Evolutionary conservation across 768 basidiomycete genomes (phyloP), one percentile per base, ranked within the genome.

Genomic region (Suillus fuscotomentosus): DNA sequence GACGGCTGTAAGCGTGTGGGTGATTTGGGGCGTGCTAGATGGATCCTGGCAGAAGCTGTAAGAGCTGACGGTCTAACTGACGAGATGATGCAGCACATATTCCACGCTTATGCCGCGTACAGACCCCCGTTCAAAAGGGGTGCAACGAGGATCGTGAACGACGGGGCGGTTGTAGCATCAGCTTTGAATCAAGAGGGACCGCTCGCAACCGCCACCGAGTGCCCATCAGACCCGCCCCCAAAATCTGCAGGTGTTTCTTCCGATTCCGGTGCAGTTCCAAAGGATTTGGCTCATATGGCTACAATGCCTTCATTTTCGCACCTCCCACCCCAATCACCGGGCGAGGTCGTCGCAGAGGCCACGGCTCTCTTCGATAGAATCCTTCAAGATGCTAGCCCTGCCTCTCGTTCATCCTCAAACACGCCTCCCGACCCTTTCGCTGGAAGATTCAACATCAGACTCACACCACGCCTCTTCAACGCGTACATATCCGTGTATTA

Each of bases 1-100:
- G 93, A 97, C 67, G 95, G 94, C 2, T 90, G 93, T 41, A 97
- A 94, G 75, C 82, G 94, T 7, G 79, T 88, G 2, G 95, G 96
- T 0, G 97, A 98, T 73, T 76, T 99, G 24, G 81, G 83, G 3
- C 82, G 94, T 56, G 88, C 89, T 31, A 81, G 96, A 68, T 98
- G 95, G 96, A 89, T 98, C 65, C 79, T 99, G 61, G 92, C 90
- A 1, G 95, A 97, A 79, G 86, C 94, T 77, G 78, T 68, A 61
- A 71, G 65, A 56, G 72, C 31, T 66, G 70, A 36, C 72, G 47
- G 53, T 43, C 71, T 86, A 24, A 83, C 91, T 66, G 88, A 91
- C 62, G 84, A 88, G 67, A 79, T 90, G 50, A 88, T 97, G 88
- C 83, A 84, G 70, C 90, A 92, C 69, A 76, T 96, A 38, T 95